phyloP scores from a whole-genome alignment of 2,329 filamentous ascomycete genomes.

The Boeremia lycopersici region DNA sequence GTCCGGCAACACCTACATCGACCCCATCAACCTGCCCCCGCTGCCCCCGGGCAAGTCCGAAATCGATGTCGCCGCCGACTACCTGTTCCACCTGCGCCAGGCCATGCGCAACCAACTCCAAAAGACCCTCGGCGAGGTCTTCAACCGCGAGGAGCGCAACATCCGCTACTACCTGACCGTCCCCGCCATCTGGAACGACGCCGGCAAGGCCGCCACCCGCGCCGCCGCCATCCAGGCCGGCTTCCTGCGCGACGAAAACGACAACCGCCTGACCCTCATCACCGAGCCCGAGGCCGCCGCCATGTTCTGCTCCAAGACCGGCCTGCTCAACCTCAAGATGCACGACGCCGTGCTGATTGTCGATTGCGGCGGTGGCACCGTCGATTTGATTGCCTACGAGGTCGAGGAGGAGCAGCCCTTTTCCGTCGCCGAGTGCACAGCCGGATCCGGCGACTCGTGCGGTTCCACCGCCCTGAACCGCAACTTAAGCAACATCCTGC shows the following conservation, averaged over 20 bases:
- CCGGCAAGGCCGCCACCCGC: conserved; percentile 94
- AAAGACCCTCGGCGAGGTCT: conserved; percentile 96
- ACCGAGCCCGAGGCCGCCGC: conserved; percentile 97
- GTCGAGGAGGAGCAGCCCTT: conserved; percentile 98
- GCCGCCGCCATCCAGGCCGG: conserved; percentile 96
- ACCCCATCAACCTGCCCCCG: conserved; percentile 97
- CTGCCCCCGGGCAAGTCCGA: conserved; percentile 97
- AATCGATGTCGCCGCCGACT: conserved; percentile 98
- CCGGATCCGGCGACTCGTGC: conserved; percentile 95
- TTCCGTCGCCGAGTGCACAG: conserved; percentile 95
- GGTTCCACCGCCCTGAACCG: conserved; percentile 97
- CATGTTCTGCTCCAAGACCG: conserved; percentile 97
- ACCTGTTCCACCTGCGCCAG: conserved; percentile 96
- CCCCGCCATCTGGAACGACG: conserved; percentile 99
- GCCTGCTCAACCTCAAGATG: conserved; percentile 94
- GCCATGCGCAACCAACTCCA: conserved; percentile 95
- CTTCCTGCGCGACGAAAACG: conserved; percentile 95
- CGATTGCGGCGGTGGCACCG: conserved; percentile 96
- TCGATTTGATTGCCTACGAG: conserved; percentile 98
- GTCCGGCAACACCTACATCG: conserved; percentile 98
- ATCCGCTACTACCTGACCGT: conserved; percentile 98
- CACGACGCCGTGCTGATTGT: conserved; percentile 98
- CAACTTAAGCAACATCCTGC: conserved; percentile 97
- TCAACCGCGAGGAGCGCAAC: conserved; percentile 96
- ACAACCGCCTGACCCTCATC: conserved; percentile 91